Percentiles rank a stretch among this genome's conserved stretches.
Conservation (phyloP, 441 rosid genomes). For the Populus hybrid region DNA sequence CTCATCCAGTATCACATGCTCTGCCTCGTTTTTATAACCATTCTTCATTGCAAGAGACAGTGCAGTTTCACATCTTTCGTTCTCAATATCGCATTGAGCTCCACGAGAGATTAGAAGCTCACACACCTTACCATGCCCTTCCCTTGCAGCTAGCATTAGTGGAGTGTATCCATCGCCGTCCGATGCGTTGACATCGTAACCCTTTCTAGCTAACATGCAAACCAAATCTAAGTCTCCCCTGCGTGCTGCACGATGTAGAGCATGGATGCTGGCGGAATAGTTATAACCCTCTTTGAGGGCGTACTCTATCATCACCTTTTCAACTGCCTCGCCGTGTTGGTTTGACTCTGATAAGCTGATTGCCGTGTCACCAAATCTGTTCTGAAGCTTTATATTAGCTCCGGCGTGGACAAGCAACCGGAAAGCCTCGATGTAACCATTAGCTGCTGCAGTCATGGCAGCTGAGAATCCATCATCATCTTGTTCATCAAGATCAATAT, state of each 20-base stretch:
- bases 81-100: constrained; percentile 53
- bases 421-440: constrained; percentile 73
- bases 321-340: constrained; percentile 60
- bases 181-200: constrained; percentile 59
- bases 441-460: constrained; percentile 74
- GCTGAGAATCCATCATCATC: constrained; percentile 80
- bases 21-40: constrained; percentile 36
- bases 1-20: constrained; percentile 56
- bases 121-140: constrained; percentile 62
- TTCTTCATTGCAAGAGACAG: constrained; percentile 46
- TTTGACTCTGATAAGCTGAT: constrained; percentile 56
- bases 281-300: constrained; percentile 73
- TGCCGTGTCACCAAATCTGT: constrained; percentile 67
- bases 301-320: constrained; percentile 89
- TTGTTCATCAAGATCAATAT: constrained; percentile 66
- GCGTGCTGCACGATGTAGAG: constrained; percentile 85
- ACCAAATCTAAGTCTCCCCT: constrained; percentile 70
- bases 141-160: constrained; percentile 87
- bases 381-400: constrained; percentile 67
- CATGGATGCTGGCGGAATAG: constrained; percentile 66
- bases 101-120: constrained; percentile 60
- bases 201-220: constrained; percentile 50
- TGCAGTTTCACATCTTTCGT: constrained; percentile 55
- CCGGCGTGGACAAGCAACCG: constrained; percentile 75
- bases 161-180: constrained; percentile 85